A percentile compares a stretch with the other conserved stretches of the same genome.
Evolutionary conservation across 352 stramenopile species (phyloP).

Genomic region (Pythium myriotylum): DNA sequence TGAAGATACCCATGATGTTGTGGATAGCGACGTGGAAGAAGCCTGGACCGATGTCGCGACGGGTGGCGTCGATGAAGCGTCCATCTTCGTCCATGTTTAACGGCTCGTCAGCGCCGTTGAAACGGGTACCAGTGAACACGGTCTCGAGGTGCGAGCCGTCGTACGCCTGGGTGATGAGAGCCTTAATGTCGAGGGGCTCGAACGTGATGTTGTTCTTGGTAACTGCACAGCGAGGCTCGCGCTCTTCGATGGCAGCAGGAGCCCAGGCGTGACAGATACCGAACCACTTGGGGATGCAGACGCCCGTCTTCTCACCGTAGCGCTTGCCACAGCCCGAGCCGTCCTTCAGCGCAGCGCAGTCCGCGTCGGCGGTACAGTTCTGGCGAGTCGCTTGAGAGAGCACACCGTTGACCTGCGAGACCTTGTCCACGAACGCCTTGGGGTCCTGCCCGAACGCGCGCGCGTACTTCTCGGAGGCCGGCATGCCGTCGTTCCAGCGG

Average conservation of each 20-base stretch:
- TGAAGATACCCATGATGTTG: conserved; percentile 30
- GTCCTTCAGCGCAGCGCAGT: conserved; percentile 19
- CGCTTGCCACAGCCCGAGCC: conserved; percentile 22
- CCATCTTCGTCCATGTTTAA: conserved; percentile 18
- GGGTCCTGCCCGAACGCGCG: conserved; percentile 17
- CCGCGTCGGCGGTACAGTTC: conserved; percentile 5
- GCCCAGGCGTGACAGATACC: conserved; percentile 34
- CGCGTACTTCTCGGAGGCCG: conserved; percentile 26
- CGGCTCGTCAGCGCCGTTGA: conserved; percentile 22
- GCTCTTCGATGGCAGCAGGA: conserved; percentile 26
- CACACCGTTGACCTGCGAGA: conserved; percentile 22
- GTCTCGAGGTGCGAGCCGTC: conserved; percentile 25
- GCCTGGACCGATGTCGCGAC: conserved; percentile 26
- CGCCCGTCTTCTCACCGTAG: conserved; percentile 11
- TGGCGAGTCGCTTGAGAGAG: conserved; percentile 6
- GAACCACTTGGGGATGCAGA: conserved; percentile 29
- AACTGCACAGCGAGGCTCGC: conserved; percentile 26
- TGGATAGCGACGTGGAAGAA: conserved; percentile 30
- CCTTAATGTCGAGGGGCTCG: conserved; percentile 33
- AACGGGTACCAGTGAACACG: conserved; percentile 31
- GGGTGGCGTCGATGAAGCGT: conserved; percentile 21
- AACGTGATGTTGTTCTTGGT: conserved; percentile 31
- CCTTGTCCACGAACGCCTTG: conserved; percentile 15
- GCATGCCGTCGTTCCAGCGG: conserved; percentile 19
- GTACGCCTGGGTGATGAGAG: conserved; percentile 31